phyloP scores from a whole-genome alignment of 176 grass and related monocot species.

The Zoysia pacifica region DNA sequence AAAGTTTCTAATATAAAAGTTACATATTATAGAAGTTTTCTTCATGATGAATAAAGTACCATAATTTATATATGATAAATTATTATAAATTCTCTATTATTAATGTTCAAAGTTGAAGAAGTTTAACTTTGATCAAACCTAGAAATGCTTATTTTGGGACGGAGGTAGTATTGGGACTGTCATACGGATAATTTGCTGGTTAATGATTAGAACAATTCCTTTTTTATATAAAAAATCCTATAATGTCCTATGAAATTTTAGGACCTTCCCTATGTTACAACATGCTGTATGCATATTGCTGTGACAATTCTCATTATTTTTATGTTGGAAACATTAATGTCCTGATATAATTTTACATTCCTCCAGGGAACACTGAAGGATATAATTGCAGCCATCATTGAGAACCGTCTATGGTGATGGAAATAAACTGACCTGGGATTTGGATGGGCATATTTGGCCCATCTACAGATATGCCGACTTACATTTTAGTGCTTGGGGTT shows the following conservation, averaged over 20 bases:
- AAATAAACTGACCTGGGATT: not conserved
- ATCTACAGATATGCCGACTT: not conserved
- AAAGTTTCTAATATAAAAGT: no score
- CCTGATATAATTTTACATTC: not conserved
- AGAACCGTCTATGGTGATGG: constrained; percentile 66
- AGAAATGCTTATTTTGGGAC: no score
- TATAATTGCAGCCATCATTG: constrained; percentile 53
- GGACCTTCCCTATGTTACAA: not conserved
- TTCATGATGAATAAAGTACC: no score
- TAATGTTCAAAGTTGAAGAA: no score
- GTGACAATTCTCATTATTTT: not conserved
- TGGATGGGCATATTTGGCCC: not conserved
- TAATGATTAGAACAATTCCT: constrained; percentile 12
- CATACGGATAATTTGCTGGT: no score
- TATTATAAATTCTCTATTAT: no score
- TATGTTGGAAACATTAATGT: constrained; percentile 6
- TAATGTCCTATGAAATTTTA: not conserved
- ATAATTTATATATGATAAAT: no score
- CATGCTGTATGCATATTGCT: not conserved
- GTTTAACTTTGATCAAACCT: no score
- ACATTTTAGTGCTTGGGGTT: not conserved
- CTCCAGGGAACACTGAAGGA: constrained; percentile 70
- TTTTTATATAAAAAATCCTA: not conserved
- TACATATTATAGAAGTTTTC: no score
- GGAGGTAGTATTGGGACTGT: no score